Conservation (phyloP, 148 eudicot species). For the Spergularia bocconei region DNA sequence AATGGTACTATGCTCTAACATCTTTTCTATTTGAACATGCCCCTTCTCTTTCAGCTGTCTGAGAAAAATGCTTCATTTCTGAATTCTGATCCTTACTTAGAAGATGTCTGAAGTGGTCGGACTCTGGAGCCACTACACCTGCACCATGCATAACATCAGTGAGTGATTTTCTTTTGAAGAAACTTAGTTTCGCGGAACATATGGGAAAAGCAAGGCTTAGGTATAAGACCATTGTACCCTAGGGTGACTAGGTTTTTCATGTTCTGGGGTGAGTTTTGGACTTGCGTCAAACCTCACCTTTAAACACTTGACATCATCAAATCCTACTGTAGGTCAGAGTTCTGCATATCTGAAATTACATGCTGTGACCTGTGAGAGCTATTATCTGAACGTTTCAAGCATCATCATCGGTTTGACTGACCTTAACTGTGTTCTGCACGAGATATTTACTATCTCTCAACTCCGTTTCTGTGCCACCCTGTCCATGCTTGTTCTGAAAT, state of each 20-base stretch:
- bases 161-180: background rate
- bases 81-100: background rate
- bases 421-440: conserved; percentile 34
- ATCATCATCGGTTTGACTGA: background rate
- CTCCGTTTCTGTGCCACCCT: conserved; percentile 44
- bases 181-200: background rate
- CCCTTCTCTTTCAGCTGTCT: background rate
- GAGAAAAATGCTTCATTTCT: background rate
- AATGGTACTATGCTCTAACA: background rate
- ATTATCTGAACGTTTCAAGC: too few relatives aligned
- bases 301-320: too few relatives aligned
- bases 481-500: conserved; percentile 38
- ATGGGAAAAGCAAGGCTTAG: background rate
- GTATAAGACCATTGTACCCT: background rate
- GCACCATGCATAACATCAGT: background rate
- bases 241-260: too few relatives aligned
- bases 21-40: background rate
- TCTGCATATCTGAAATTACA: too few relatives aligned
- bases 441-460: conserved; percentile 48
- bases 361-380: too few relatives aligned
- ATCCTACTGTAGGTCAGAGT: too few relatives aligned
- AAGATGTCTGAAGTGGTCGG: background rate
- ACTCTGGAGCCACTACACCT: background rate
- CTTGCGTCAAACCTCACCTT: too few relatives aligned
- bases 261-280: too few relatives aligned